Conservation (phyloP, 2,329 filamentous ascomycete species). For the Meredithiella fracta region DNA sequence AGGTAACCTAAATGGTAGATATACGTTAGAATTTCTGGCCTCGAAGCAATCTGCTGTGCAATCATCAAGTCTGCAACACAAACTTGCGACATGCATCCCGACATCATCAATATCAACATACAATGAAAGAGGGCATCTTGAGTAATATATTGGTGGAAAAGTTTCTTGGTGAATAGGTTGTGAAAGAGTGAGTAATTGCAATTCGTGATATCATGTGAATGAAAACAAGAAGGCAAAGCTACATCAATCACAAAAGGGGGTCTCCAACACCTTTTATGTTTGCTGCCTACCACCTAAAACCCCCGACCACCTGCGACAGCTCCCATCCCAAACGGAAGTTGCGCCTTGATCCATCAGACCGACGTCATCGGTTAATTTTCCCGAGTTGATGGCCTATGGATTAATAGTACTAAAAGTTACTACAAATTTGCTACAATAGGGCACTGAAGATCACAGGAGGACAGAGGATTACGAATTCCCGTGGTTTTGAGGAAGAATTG, state of each 20-base stretch:
- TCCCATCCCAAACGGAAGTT: conserved; percentile 5
- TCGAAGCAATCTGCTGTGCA: neutral
- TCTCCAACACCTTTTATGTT: conserved; percentile 12
- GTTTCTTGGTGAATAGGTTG: neutral
- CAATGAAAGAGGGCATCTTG: conserved; percentile 42
- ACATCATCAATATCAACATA: conserved; percentile 19
- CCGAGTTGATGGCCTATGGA: neutral
- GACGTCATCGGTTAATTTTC: neutral
- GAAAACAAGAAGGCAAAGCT: conserved; percentile 8
- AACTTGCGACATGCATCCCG: neutral
- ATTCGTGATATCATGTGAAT: conserved; percentile 3
- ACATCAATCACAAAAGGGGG: conserved; percentile 7
- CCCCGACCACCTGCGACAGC: neutral
- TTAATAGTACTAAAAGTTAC: neutral
- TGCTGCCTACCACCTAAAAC: neutral
- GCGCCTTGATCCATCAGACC: conserved; percentile 4
- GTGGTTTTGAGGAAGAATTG: no score
- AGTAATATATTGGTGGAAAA: conserved; percentile 11
- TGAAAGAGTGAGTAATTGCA: neutral
- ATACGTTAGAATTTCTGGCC: neutral
- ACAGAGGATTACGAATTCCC: neutral
- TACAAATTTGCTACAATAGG: no score
- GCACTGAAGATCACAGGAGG: neutral
- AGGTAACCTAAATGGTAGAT: conserved; percentile 51
- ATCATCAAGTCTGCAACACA: neutral